phyloP scores from a whole-genome alignment of 1,284 basidiomycete genomes.

The Hymenochaete sp. region DNA sequence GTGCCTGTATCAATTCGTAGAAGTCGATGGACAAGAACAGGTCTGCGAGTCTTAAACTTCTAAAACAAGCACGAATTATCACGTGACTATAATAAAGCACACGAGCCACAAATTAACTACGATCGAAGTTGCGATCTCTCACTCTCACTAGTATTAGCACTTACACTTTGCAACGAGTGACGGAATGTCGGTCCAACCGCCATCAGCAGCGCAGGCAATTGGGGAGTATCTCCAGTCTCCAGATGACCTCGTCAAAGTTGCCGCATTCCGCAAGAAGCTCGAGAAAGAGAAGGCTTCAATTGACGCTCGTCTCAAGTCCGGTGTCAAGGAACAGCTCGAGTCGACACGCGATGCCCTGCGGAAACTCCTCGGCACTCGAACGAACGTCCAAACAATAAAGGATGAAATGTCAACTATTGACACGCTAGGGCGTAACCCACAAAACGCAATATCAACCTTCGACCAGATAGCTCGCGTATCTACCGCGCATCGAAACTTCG shows the following conservation, averaged over 20 bases:
- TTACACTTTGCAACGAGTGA: no score
- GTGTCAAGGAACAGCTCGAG: constrained; percentile 91
- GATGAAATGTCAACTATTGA: constrained; percentile 92
- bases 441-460: constrained; percentile 69
- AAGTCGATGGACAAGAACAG: neutral
- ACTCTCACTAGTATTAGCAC: no score
- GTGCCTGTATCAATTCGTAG: neutral
- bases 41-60: no score
- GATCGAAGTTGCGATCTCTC: no score
- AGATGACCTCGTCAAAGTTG: constrained; percentile 88
- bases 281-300: constrained; percentile 97
- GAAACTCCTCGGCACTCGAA: constrained; percentile 76
- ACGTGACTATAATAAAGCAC: no score
- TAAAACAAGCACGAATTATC: no score
- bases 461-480: constrained; percentile 93
- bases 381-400: constrained; percentile 78
- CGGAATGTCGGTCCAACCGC: constrained; percentile 16
- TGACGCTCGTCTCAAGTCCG: constrained; percentile 84
- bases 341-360: constrained; percentile 84
- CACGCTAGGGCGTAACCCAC: constrained; percentile 66
- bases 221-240: constrained; percentile 87
- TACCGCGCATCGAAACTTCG: constrained; percentile 90
- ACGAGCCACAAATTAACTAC: no score
- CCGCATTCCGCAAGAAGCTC: constrained; percentile 86
- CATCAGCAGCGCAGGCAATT: constrained; percentile 71